Base-by-base conservation (phyloP, 2,329 filamentous ascomycete genomes). In the Macroventuria anomochaeta region DNA sequence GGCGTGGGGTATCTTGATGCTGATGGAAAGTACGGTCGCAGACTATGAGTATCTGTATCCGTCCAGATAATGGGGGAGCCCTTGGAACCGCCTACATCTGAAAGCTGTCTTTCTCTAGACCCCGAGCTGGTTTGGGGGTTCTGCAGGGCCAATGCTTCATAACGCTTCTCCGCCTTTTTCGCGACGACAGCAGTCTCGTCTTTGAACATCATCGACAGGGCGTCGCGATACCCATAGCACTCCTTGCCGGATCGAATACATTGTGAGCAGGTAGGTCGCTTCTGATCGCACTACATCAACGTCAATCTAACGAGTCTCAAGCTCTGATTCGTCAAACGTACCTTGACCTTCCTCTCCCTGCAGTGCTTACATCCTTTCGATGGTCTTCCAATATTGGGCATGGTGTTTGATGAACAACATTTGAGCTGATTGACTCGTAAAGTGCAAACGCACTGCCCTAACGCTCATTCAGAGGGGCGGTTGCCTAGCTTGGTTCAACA, bases 181-280 rank as follows among this genome's bases (percentile, higher is more conserved):
- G 61, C 61, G 12, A 69, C 65, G 7, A 63, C 55, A 11, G 62
- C 59, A 52, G 61, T 70, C 51, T 70, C 67, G 32, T 71, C 65
- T 38, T 61, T 68, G 53, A 71, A 71, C 61, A 69, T 67, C 63
- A 72, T 64, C 7, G 64, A 57, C 41, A 69, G 40, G 8, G 62
- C 56, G 37, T 72, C 67, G 12, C 70, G 63, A 39, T 73, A 73
- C 7, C 70, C 70, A 53, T 67, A 55, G 41, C 70, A 72, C 23
- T 61, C 56, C 32, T 62, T 68, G 17, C 59, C 54, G 10, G 59
- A 58, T 23, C 68, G 63, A 12, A 69, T 55, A 38, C 70, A 73
- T 63, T 72, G 69, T 5, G 63, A 59, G 46, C 70, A 73, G 10
- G 69, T 68, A 25, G 69, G 70, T 20, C 67, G 63, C 44, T 68